phyloP scores from a whole-genome alignment of 208 protist species.

The Angomonas deanei region DNA sequence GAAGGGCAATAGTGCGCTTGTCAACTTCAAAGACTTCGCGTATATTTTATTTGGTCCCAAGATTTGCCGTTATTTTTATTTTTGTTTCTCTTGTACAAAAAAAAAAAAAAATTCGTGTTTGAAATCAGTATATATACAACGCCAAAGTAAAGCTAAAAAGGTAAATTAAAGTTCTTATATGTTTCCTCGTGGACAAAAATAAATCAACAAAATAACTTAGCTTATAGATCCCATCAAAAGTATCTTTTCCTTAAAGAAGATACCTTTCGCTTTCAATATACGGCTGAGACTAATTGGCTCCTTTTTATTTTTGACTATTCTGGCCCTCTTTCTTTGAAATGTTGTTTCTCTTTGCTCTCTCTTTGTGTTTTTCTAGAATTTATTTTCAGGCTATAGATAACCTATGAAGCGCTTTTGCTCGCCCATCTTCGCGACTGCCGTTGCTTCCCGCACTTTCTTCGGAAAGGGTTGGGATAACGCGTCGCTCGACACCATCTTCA shows the following conservation, averaged over 20 bases:
- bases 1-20: no score
- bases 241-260: not conserved
- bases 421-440: slow-evolving; percentile 32
- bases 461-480: slow-evolving; percentile 90
- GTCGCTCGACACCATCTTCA: slow-evolving; percentile 78
- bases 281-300: not conserved
- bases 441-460: slow-evolving; percentile 72
- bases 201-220: no score
- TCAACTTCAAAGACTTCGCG: no score
- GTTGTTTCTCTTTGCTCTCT: slow-evolving; percentile 12
- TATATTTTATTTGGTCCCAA: no score
- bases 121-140: not conserved
- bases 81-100: slow-evolving; percentile 2
- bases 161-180: no score
- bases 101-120: not conserved
- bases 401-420: slow-evolving; percentile 71
- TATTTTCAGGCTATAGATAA: slow-evolving; percentile 20
- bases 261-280: not conserved
- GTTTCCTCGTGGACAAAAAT: no score
- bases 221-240: no score
- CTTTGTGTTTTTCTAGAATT: not conserved
- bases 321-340: not conserved
- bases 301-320: not conserved
- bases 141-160: no score
- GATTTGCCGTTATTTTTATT: slow-evolving; percentile 2